These are phyloP conservation scores for Apiospora sp. DNA, from an alignment of 2,329 filamentous ascomycete genomes.

Conservation along the genomic window DNA sequence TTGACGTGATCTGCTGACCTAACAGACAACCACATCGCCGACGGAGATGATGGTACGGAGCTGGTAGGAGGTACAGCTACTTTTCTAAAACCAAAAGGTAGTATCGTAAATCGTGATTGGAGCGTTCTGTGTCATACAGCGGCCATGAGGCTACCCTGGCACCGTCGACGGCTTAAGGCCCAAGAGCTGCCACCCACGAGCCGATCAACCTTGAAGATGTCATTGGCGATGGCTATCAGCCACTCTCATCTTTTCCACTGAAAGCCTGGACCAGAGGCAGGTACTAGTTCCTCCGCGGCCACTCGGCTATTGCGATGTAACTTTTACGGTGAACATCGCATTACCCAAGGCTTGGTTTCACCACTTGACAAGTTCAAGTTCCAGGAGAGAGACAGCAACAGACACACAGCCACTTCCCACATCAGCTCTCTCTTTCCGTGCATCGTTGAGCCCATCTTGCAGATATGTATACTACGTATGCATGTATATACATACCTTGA, in stretches of 20 bases:
- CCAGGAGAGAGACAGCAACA: not conserved
- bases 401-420: not conserved
- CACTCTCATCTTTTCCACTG: constrained; percentile 4
- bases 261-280: not conserved
- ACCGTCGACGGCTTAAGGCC: not conserved
- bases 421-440: not conserved
- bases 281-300: not conserved
- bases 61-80: not conserved
- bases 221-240: constrained; percentile 21
- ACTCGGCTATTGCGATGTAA: constrained; percentile 1
- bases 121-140: not conserved
- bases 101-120: not conserved
- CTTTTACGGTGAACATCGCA: constrained; percentile 7
- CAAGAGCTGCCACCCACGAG: not conserved
- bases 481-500: too few relatives aligned
- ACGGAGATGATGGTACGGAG: not conserved
- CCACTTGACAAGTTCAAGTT: not conserved
- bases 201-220: constrained; percentile 18
- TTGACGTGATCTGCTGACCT: not conserved
- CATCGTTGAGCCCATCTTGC: not conserved
- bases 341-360: not conserved
- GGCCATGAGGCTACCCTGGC: not conserved
- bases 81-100: not conserved
- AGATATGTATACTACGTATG: not conserved
- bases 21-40: not conserved